Evolutionary conservation across 306 rosid species (phyloP).

Genomic region (Lathyrus oleraceus): DNA sequence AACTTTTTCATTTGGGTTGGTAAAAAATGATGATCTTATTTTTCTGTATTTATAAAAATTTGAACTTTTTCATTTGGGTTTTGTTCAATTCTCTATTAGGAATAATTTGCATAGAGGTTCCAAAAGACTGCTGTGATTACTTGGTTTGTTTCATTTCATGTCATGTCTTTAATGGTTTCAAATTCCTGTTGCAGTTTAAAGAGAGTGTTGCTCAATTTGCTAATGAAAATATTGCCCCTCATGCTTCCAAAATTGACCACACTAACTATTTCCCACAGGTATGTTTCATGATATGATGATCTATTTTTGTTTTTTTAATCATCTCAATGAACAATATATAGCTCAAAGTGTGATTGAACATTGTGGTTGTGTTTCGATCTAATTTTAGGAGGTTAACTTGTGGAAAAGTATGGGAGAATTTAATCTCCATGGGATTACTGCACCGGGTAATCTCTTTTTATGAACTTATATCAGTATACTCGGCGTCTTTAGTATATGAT

Average conservation of each 20-base stretch:
- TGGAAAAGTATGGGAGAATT: constrained; percentile 96
- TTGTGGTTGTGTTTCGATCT: constrained; percentile 33
- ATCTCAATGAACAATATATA: constrained; percentile 7
- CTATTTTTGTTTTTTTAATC: neutral
- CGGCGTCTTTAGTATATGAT: constrained; percentile 8
- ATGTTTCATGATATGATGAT: constrained; percentile 6
- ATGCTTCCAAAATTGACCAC: constrained; percentile 82
- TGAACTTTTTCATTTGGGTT: constrained; percentile 5
- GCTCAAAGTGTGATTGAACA: neutral
- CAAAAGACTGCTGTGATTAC: too few species aligned
- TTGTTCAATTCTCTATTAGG: neutral
- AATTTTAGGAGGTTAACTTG: constrained; percentile 76
- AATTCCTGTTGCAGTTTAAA: constrained; percentile 63
- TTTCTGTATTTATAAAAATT: too few species aligned
- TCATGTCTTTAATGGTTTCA: constrained; percentile 17
- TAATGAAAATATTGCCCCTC: constrained; percentile 76
- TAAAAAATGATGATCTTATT: too few species aligned
- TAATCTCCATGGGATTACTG: constrained; percentile 90
- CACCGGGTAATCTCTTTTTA: constrained; percentile 63
- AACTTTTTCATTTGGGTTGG: constrained; percentile 5
- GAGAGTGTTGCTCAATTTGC: constrained; percentile 88
- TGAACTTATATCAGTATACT: constrained; percentile 9
- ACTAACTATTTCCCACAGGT: constrained; percentile 74
- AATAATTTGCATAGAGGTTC: too few species aligned
- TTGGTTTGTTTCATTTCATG: constrained; percentile 7